A percentile compares a stretch with the other conserved stretches of the same genome.
Conservation (phyloP, 305 asterid genomes). For the Caryopteris hybrid region DNA sequence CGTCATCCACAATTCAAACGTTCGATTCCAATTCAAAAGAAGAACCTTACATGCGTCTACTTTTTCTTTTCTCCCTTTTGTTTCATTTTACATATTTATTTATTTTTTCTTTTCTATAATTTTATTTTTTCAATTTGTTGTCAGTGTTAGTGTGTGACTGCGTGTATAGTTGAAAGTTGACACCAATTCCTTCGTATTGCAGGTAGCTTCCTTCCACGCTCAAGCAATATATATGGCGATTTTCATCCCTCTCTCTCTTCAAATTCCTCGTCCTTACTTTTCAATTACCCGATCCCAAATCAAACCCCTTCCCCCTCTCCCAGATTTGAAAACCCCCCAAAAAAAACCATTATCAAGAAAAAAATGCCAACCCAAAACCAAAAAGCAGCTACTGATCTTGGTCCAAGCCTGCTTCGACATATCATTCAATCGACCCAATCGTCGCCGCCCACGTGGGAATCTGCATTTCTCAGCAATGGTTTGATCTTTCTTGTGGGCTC, state of each 20-base stretch:
- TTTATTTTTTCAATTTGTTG: not conserved
- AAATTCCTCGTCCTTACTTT: slow-evolving; percentile 25
- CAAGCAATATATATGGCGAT: slow-evolving; percentile 35
- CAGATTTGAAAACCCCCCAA: slow-evolving; percentile 21
- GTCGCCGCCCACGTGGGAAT: slow-evolving; percentile 82
- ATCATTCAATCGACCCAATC: slow-evolving; percentile 51
- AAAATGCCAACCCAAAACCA: slow-evolving; percentile 37
- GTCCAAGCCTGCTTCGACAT: slow-evolving; percentile 42
- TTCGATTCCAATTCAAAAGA: too few species aligned
- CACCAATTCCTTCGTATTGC: not conserved
- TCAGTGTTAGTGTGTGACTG: not conserved
- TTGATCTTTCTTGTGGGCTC: slow-evolving; percentile 61
- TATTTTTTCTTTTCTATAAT: too few species aligned
- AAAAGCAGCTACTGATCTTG: slow-evolving; percentile 42
- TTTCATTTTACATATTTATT: not conserved
- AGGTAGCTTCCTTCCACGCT: slow-evolving; percentile 12
- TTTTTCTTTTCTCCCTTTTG: not conserved
- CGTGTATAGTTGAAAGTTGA: not conserved
- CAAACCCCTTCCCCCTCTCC: slow-evolving; percentile 18
- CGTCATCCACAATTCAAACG: too few species aligned
- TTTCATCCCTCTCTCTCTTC: slow-evolving; percentile 17
- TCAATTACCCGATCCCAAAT: slow-evolving; percentile 22
- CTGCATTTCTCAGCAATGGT: slow-evolving; percentile 55
- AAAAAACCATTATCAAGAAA: not conserved
- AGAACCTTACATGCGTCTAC: too few species aligned